Conservation (phyloP, 139 green algal genomes). For the Pedinophyceae sp. region DNA sequence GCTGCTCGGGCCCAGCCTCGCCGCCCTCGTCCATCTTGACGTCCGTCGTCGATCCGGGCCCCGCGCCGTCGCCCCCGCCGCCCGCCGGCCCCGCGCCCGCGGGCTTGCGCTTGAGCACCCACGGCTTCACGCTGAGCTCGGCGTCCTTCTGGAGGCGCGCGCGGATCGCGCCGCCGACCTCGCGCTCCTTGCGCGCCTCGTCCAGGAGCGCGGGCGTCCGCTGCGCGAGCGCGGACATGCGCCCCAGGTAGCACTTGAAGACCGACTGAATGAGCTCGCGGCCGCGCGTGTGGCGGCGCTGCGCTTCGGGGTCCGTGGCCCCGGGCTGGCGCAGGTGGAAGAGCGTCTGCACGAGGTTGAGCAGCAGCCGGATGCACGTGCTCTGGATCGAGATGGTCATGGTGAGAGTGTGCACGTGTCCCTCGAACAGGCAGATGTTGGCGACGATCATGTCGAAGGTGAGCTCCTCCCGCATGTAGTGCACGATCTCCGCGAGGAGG, state of each 20-base stretch:
- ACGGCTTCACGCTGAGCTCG: no score
- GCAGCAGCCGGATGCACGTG: slow-evolving; percentile 68
- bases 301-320: not conserved
- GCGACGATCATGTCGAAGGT: slow-evolving; percentile 34
- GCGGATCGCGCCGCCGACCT: not conserved
- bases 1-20: no score
- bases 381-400: slow-evolving; percentile 41
- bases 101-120: not conserved
- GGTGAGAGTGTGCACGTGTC: slow-evolving; percentile 42
- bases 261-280: not conserved
- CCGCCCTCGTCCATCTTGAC: no score
- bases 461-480: slow-evolving; percentile 41
- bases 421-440: slow-evolving; percentile 50
- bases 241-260: not conserved
- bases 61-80: no score
- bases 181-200: not conserved
- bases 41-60: not conserved
- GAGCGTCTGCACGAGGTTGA: slow-evolving; percentile 73
- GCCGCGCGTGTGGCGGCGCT: no score
- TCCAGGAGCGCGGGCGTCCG: not conserved
- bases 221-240: not conserved
- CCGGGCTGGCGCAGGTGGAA: slow-evolving; percentile 19
- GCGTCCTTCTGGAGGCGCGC: not conserved
- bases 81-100: not conserved
- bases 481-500: slow-evolving; percentile 68